Base-by-base conservation (phyloP, 805 yeast genomes). In the Ogataea angusta region DNA sequence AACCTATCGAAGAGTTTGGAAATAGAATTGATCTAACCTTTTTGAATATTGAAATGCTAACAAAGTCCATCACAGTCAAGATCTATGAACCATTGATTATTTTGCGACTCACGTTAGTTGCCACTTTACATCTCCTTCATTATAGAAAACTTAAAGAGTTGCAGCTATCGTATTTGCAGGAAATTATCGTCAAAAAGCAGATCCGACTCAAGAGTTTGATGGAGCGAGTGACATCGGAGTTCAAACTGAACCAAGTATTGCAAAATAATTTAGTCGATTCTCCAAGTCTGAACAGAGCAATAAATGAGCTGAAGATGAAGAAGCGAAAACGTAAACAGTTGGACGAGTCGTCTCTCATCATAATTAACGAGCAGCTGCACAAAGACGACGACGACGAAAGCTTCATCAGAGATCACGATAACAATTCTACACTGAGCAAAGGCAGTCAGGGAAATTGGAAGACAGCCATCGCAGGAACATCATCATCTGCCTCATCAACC, bases 21-120 rank as follows among this genome's bases (percentile, higher is more conserved):
- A 73, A 76, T 35, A 67, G 70, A 10, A 64, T 76, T 13, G 82
- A 77, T 53, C 60, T 69, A 37, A 69, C 66, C 28, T 77, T 74
- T 49, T 56, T 77, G 31, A 74, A 70, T 40, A 66, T 68, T 41
- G 81, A 77, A 51, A 57, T 66, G 12, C 67, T 75, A 41, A 52
- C 68, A 3, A 56, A 65, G 31, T 56, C 68, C 21, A 53, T 67
- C 58, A 43, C 74, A 60, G 43, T 54, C 2, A 62, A 64, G 26
- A 67, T 79, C 63, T 74, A 70, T 46, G 82, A 76, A 52, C 76
- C 78, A 10, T 53, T 75, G 16, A 66, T 70, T 51, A 77, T 73
- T 39, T 49, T 76, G 36, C 65, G 68, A 36, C 71, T 69, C 34
- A 72, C 75, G 31, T 62, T 71, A 41, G 42, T 62, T 22, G 59